phyloP scores from a whole-genome alignment of 768 basidiomycete species.

The Tricholoma sp. region DNA sequence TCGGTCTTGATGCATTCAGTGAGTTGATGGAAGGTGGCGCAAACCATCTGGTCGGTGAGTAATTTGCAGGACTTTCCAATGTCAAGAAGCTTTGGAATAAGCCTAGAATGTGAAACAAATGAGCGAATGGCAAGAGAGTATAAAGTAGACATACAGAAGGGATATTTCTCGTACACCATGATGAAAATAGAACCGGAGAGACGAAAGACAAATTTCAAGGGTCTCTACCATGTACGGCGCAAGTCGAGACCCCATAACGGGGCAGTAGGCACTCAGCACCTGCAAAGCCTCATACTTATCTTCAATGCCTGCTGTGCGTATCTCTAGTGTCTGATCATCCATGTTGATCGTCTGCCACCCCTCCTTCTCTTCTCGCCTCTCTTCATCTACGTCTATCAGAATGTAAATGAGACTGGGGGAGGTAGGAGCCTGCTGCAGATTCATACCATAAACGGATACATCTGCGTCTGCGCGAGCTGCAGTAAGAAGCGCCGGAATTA shows the following conservation, averaged over 20 bases:
- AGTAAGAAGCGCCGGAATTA: constrained; percentile 73
- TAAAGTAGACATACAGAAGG: constrained; percentile 48
- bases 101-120: constrained; percentile 31
- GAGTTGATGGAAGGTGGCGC: constrained; percentile 61
- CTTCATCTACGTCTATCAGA: constrained; percentile 46
- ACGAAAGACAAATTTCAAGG: constrained; percentile 67
- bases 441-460: constrained; percentile 63
- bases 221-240: constrained; percentile 68
- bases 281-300: constrained; percentile 87
- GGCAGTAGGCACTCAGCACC: constrained; percentile 76
- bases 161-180: constrained; percentile 81
- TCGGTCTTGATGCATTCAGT: constrained; percentile 59
- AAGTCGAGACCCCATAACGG: constrained; percentile 58
- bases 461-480: constrained; percentile 77
- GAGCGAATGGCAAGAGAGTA: background rate
- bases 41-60: constrained; percentile 62
- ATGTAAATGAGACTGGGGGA: no score
- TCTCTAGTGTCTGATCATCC: constrained; percentile 72
- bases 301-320: constrained; percentile 74
- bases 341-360: constrained; percentile 76
- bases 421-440: background rate
- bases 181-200: constrained; percentile 73
- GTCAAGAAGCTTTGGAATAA: constrained; percentile 63
- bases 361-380: constrained; percentile 51
- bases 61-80: constrained; percentile 59